Conservation (phyloP, 2,329 filamentous ascomycete genomes). For the Mycosphaerella arachidis region DNA sequence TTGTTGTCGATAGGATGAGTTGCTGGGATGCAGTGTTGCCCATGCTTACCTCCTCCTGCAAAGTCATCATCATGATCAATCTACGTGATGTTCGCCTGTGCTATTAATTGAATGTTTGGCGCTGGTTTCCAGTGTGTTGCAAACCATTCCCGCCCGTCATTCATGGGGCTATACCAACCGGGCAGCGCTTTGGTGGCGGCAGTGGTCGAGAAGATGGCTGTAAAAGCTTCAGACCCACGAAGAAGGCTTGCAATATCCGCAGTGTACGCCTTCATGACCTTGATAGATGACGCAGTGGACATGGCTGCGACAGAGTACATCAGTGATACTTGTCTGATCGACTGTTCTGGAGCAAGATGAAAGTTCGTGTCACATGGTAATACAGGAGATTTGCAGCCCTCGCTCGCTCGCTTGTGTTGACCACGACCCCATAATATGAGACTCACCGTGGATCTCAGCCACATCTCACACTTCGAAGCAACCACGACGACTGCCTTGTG, state of each 20-base stretch:
- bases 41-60: background rate
- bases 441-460: background rate
- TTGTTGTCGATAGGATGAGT: background rate
- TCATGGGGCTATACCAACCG: background rate
- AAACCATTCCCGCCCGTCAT: background rate
- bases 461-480: background rate
- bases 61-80: background rate
- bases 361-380: too few relatives aligned
- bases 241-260: too few relatives aligned
- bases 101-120: background rate
- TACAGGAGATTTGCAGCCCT: too few relatives aligned
- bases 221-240: too few relatives aligned
- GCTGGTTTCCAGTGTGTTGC: background rate
- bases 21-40: background rate
- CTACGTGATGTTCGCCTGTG: background rate
- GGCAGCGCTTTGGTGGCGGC: background rate
- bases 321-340: too few relatives aligned
- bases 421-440: too few relatives aligned
- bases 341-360: too few relatives aligned
- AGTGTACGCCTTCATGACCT: too few relatives aligned
- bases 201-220: background rate
- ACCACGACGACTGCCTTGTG: background rate
- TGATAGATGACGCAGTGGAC: too few relatives aligned
- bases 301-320: too few relatives aligned
- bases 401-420: too few relatives aligned